Conservation (phyloP, 805 yeast species). For the Yamadazyma nakazawae region DNA sequence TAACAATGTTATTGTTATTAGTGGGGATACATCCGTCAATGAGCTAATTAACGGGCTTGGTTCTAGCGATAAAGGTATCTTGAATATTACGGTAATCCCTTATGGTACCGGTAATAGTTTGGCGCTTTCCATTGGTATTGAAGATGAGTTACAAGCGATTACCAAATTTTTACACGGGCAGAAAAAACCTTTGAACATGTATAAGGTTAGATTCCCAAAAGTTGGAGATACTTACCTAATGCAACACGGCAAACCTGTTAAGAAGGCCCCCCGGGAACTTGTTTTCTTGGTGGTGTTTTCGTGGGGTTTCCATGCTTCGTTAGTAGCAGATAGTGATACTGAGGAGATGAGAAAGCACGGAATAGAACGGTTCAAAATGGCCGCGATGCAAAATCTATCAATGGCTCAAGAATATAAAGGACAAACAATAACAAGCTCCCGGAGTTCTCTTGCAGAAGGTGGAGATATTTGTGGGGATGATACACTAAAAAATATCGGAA, state of each 20-base stretch:
- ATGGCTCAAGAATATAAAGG: constrained; percentile 54
- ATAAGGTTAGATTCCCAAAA: constrained; percentile 42
- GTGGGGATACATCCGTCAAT: constrained; percentile 84
- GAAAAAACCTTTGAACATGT: constrained; percentile 41
- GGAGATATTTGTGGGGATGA: constrained; percentile 6
- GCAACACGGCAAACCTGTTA: constrained; percentile 2
- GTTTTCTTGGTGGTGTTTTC: constrained; percentile 65
- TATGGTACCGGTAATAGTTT: constrained; percentile 88
- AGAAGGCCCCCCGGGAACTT: neutral
- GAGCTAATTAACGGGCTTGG: constrained; percentile 63
- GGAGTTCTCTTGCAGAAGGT: neutral
- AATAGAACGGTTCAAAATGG: constrained; percentile 60
- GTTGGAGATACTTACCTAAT: constrained; percentile 12
- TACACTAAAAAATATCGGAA: neutral
- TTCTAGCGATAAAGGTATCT: constrained; percentile 4
- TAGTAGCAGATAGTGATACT: constrained; percentile 77
- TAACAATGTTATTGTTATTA: constrained; percentile 54
- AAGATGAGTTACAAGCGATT: constrained; percentile 17
- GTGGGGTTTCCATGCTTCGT: constrained; percentile 83
- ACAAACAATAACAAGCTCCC: constrained; percentile 14
- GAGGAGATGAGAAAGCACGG: constrained; percentile 66
- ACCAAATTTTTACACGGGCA: constrained; percentile 15
- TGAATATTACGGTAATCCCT: constrained; percentile 49
- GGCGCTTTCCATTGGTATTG: constrained; percentile 54
- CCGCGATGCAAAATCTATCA: constrained; percentile 55